Percentiles rank a stretch among this genome's conserved stretches.
Evolutionary conservation across 768 basidiomycete species (phyloP).

Genomic region (Vararia minispora): DNA sequence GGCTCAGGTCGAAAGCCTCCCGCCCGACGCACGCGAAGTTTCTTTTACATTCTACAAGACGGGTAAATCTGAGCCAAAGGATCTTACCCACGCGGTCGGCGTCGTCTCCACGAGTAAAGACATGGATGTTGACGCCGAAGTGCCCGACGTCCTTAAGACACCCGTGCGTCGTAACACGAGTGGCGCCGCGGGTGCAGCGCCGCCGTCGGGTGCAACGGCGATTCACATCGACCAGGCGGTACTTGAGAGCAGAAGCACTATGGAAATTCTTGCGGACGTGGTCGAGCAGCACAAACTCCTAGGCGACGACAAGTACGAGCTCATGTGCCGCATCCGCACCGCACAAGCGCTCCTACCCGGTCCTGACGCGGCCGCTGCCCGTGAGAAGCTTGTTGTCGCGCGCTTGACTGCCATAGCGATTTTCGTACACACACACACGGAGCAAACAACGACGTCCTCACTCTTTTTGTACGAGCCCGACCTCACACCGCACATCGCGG

Average conservation of each 20-base stretch:
- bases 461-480: slow-evolving; percentile 95
- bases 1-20: slow-evolving; percentile 48
- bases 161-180: slow-evolving; percentile 30
- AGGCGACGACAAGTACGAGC: slow-evolving; percentile 76
- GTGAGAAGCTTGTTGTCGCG: slow-evolving; percentile 71
- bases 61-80: slow-evolving; percentile 23
- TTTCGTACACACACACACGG: slow-evolving; percentile 79
- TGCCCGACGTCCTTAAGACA: slow-evolving; percentile 26
- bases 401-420: slow-evolving; percentile 84
- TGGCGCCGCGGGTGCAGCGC: slow-evolving; percentile 21
- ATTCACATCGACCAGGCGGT: slow-evolving; percentile 54
- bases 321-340: slow-evolving; percentile 76
- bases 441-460: slow-evolving; percentile 65
- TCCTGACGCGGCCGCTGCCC: slow-evolving; percentile 44
- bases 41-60: slow-evolving; percentile 74
- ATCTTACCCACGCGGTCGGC: too few species aligned
- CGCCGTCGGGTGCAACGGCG: slow-evolving; percentile 38
- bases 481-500: slow-evolving; percentile 77
- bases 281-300: slow-evolving; percentile 61
- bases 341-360: slow-evolving; percentile 56
- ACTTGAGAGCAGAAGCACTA: slow-evolving; percentile 49
- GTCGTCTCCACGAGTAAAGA: too few species aligned
- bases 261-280: slow-evolving; percentile 67
- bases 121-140: slow-evolving; percentile 36
- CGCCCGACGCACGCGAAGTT: slow-evolving; percentile 66